Conservation (phyloP, 2,329 filamentous ascomycete genomes). For the Hypoxylon sp. region DNA sequence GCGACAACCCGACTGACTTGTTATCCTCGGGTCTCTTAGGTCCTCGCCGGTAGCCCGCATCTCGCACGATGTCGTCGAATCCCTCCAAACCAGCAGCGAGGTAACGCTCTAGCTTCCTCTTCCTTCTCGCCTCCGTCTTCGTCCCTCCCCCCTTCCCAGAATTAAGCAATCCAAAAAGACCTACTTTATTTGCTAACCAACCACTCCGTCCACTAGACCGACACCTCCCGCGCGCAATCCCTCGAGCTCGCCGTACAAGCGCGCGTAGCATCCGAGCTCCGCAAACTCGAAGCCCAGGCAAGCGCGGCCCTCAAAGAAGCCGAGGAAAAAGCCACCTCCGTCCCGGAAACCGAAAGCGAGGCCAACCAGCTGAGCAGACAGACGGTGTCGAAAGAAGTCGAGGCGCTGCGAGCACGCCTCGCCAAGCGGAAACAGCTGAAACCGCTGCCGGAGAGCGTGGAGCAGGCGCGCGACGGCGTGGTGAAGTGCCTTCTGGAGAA, state of each 20-base stretch:
- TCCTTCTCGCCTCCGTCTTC: neutral
- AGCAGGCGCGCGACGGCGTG: conserved; percentile 81
- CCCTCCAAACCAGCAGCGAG: conserved; percentile 87
- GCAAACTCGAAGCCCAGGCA: conserved; percentile 80
- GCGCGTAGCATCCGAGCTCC: conserved; percentile 88
- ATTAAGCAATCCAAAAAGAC: conserved; percentile 8
- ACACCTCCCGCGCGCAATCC: conserved; percentile 85
- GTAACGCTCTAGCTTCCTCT: conserved; percentile 64
- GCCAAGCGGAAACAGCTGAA: conserved; percentile 75
- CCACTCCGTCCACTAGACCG: conserved; percentile 74
- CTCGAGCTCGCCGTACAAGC: conserved; percentile 90
- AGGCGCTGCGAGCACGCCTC: conserved; percentile 71
- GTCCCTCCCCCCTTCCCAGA: neutral
- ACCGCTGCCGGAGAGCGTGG: conserved; percentile 78
- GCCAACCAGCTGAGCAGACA: conserved; percentile 56
- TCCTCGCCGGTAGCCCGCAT: conserved; percentile 66
- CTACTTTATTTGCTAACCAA: conserved; percentile 22
- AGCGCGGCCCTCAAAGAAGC: conserved; percentile 77
- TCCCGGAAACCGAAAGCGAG: conserved; percentile 50
- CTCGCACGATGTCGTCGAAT: conserved; percentile 86
- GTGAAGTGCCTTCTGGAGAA: conserved; percentile 86
- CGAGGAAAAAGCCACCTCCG: conserved; percentile 66
- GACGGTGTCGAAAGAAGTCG: conserved; percentile 72
- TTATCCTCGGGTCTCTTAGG: conserved; percentile 53
- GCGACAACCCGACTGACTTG: conserved; percentile 32